Conservation (phyloP, 2,329 filamentous ascomycete genomes). For the Gnomoniopsis sp. region DNA sequence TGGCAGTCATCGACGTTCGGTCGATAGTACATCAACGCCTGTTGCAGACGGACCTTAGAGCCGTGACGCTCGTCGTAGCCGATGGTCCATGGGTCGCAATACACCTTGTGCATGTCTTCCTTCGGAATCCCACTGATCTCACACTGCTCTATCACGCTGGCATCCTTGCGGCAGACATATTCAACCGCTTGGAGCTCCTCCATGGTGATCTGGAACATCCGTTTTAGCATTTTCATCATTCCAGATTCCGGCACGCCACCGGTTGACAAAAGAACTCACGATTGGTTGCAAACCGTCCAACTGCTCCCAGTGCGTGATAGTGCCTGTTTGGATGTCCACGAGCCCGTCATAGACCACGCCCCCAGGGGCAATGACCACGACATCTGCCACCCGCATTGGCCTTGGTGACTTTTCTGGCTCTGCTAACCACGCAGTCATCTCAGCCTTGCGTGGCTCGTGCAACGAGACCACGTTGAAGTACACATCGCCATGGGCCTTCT, state of each 20-base stretch:
- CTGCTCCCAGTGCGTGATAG: conserved; percentile 71
- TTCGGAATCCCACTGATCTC: conserved; percentile 74
- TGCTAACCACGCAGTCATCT: conserved; percentile 77
- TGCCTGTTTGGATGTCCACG: conserved; percentile 66
- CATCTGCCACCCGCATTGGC: conserved; percentile 72
- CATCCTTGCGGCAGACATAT: conserved; percentile 69
- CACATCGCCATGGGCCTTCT: conserved; percentile 65
- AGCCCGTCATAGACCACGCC: conserved; percentile 81
- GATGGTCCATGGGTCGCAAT: conserved; percentile 95
- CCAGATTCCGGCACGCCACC: not conserved
- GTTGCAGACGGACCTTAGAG: conserved; percentile 73
- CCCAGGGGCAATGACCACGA: conserved; percentile 75
- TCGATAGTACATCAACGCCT: conserved; percentile 94
- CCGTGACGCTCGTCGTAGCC: conserved; percentile 91
- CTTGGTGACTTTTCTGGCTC: conserved; percentile 57
- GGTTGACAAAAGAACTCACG: conserved; percentile 38
- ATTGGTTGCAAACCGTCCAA: conserved; percentile 78
- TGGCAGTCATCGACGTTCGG: conserved; percentile 82
- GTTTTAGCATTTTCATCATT: conserved; percentile 15
- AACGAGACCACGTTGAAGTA: conserved; percentile 86
- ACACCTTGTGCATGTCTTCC: conserved; percentile 91
- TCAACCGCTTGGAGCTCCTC: conserved; percentile 85
- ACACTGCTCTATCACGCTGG: conserved; percentile 88
- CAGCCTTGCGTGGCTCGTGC: conserved; percentile 78
- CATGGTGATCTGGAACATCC: conserved; percentile 68